Percentiles rank a stretch among this genome's conserved stretches.
Conservation (phyloP, 306 rosid species). For the Oxytropis ochrocephala region DNA sequence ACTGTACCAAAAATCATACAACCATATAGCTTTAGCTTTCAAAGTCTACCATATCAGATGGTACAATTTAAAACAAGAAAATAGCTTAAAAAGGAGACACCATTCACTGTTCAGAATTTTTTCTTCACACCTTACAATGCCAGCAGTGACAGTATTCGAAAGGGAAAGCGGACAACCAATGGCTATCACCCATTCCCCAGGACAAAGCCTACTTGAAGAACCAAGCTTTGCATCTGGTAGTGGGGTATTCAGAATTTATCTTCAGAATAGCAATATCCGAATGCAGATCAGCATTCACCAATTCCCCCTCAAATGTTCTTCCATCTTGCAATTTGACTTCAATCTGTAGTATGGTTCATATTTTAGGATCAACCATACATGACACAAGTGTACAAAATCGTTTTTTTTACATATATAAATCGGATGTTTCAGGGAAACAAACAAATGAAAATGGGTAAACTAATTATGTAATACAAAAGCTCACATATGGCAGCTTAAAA, state of each 20-base stretch:
- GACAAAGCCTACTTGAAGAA: slow-evolving; percentile 69
- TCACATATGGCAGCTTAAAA: not conserved
- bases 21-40: not conserved
- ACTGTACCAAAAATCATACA: slow-evolving; percentile 30
- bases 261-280: slow-evolving; percentile 86
- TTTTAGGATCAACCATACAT: not conserved
- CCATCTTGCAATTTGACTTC: slow-evolving; percentile 92
- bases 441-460: not conserved
- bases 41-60: not conserved
- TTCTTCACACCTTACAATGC: slow-evolving; percentile 72
- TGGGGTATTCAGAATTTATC: slow-evolving; percentile 70
- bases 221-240: slow-evolving; percentile 83
- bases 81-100: not conserved
- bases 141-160: slow-evolving; percentile 90
- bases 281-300: slow-evolving; percentile 72
- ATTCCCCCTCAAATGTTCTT: slow-evolving; percentile 68
- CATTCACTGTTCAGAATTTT: not conserved
- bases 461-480: not conserved
- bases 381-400: not conserved
- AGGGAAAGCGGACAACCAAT: slow-evolving; percentile 87
- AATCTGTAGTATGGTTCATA: slow-evolving; percentile 39
- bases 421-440: not conserved
- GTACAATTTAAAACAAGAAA: not conserved
- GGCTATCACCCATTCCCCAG: slow-evolving; percentile 92
- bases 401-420: not conserved